Evolutionary conservation across 2,329 filamentous ascomycete species (phyloP).

Genomic region (Stachybotrys elegans): DNA sequence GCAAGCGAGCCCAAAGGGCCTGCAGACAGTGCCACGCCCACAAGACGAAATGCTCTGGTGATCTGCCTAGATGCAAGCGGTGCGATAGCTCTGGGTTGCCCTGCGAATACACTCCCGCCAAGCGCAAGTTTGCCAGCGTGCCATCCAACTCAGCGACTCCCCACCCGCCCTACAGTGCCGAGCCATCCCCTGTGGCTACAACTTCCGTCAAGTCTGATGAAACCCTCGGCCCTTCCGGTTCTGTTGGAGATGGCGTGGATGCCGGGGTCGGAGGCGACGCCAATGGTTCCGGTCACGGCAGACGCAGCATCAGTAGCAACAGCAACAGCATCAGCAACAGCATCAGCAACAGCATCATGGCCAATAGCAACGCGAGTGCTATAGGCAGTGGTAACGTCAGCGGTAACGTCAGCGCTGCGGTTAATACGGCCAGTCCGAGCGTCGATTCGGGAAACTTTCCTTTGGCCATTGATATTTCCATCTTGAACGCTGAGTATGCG

Average conservation of each 20-base stretch:
- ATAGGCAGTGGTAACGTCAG: no score
- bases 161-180: constrained; percentile 4
- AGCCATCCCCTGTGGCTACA: constrained; percentile 6
- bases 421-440: constrained; percentile 7
- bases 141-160: constrained; percentile 15
- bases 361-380: no score
- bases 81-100: constrained; percentile 27
- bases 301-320: not conserved
- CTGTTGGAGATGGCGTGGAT: not conserved
- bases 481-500: constrained; percentile 23
- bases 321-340: no score
- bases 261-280: not conserved
- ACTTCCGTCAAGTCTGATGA: constrained; percentile 8
- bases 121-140: constrained; percentile 31
- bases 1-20: constrained; percentile 36
- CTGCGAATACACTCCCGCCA: constrained; percentile 35
- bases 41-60: constrained; percentile 39
- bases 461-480: constrained; percentile 17
- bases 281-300: not conserved
- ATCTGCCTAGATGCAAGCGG: constrained; percentile 32
- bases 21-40: constrained; percentile 35
- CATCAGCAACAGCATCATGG: no score
- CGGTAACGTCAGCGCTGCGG: no score
- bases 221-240: constrained; percentile 13
- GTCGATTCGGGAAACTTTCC: constrained; percentile 11